These are phyloP conservation scores for Saccharomycodes ludwigii DNA, from an alignment of 805 yeast species.

Conservation along the genomic window DNA sequence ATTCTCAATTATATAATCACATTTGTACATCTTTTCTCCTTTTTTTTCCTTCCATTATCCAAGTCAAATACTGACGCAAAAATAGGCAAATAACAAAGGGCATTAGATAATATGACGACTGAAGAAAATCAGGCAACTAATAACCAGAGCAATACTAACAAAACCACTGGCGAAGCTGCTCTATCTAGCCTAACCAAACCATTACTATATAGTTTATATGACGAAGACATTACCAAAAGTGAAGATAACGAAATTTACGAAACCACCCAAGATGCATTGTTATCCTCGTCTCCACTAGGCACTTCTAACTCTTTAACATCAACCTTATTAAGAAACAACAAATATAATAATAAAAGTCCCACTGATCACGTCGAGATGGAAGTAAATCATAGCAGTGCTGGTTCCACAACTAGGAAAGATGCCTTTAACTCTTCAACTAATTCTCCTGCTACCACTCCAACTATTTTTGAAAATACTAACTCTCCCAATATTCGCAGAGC, in stretches of 20 bases:
- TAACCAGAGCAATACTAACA: slow-evolving; percentile 1
- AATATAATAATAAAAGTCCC: slow-evolving; percentile 7
- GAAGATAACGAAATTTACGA: slow-evolving; percentile 23
- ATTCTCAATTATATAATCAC: too few relatives aligned
- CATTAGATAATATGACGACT: slow-evolving; percentile 1
- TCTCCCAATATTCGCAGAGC: neutral
- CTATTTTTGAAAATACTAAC: neutral
- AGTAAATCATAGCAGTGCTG: too few relatives aligned
- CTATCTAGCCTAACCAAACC: slow-evolving; percentile 39
- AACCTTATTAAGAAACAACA: slow-evolving; percentile 4
- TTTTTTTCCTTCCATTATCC: neutral
- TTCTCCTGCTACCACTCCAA: neutral
- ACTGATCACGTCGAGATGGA: too few relatives aligned
- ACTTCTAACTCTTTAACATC: slow-evolving; percentile 4
- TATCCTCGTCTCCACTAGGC: too few relatives aligned
- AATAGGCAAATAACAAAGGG: neutral
- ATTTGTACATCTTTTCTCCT: too few relatives aligned
- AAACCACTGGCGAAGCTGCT: slow-evolving; percentile 17
- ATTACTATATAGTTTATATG: slow-evolving; percentile 38
- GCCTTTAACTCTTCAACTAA: too few relatives aligned
- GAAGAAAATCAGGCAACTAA: neutral
- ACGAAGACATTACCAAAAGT: slow-evolving; percentile 25
- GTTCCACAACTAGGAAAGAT: too few relatives aligned
- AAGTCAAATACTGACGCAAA: neutral
- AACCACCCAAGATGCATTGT: slow-evolving; percentile 21